phyloP scores from a whole-genome alignment of 352 stramenopile species.

The Halophytophthora batemanensis region DNA sequence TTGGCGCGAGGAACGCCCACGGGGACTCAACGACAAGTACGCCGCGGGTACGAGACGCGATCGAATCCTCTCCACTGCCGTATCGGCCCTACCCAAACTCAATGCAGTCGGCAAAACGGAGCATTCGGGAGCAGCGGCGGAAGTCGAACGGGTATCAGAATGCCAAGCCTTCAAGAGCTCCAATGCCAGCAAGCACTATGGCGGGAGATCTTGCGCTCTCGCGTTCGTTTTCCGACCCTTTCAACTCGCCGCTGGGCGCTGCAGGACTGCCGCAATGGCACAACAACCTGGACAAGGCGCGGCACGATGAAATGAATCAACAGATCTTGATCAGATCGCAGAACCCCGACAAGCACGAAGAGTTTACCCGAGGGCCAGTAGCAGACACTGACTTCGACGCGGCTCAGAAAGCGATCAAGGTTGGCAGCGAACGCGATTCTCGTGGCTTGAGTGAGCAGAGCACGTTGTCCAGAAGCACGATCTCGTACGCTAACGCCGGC shows the following conservation, averaged over 20 bases:
- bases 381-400: slow-evolving; percentile 17
- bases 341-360: slow-evolving; percentile 35
- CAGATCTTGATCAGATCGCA: slow-evolving; percentile 53
- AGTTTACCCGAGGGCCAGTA: slow-evolving; percentile 13
- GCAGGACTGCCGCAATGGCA: slow-evolving; percentile 28
- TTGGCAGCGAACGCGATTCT: slow-evolving; percentile 24
- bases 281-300: slow-evolving; percentile 22
- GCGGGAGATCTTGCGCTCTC: slow-evolving; percentile 33
- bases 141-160: slow-evolving; percentile 22
- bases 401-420: slow-evolving; percentile 21
- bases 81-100: slow-evolving; percentile 15
- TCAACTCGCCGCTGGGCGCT: slow-evolving; percentile 44
- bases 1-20: slow-evolving; percentile 12
- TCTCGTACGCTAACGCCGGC: slow-evolving; percentile 31
- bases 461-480: slow-evolving; percentile 35
- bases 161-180: background rate
- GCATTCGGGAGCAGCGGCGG: slow-evolving; percentile 22
- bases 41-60: slow-evolving; percentile 15
- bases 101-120: slow-evolving; percentile 20
- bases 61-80: slow-evolving; percentile 27
- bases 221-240: slow-evolving; percentile 63
- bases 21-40: slow-evolving; percentile 8
- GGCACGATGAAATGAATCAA: slow-evolving; percentile 30
- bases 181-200: slow-evolving; percentile 13
- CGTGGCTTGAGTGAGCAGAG: slow-evolving; percentile 31